Conservation (phyloP, 169 alveolate species). For the Perkinsus chesapeaki region DNA sequence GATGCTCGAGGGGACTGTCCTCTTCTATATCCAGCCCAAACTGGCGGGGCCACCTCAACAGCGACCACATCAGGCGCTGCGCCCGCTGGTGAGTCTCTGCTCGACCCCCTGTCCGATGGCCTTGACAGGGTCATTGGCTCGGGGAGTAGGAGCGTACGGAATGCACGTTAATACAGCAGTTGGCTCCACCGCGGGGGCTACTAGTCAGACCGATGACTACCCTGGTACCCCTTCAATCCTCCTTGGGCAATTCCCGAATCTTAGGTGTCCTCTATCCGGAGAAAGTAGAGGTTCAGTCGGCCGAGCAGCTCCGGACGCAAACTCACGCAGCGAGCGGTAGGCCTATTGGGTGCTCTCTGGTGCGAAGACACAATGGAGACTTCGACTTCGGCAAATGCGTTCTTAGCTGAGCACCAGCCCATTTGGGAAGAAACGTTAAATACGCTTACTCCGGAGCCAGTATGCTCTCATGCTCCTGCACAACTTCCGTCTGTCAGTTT, state of each 20-base stretch:
- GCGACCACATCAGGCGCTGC: neutral
- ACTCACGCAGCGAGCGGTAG: neutral
- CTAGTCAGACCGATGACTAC: neutral
- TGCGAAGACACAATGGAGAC: too few relatives aligned
- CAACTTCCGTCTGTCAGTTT: neutral
- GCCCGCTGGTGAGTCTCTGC: neutral
- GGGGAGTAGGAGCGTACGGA: neutral
- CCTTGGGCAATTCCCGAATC: neutral
- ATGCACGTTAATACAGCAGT: neutral
- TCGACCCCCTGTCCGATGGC: neutral
- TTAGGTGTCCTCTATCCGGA: neutral
- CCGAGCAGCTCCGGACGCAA: neutral
- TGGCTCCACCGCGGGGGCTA: neutral
- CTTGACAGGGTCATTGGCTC: neutral
- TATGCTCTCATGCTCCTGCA: too few relatives aligned
- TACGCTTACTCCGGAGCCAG: too few relatives aligned
- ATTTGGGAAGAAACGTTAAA: too few relatives aligned
- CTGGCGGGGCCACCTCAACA: neutral
- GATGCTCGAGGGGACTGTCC: neutral
- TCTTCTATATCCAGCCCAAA: neutral
- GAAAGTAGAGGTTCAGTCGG: neutral
- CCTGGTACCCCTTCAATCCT: neutral
- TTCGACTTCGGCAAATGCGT: too few relatives aligned
- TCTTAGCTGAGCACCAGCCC: too few relatives aligned
- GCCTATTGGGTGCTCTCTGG: too few relatives aligned